Percentiles rank a stretch among this genome's conserved stretches.
These are phyloP conservation scores for Monosporozyma aquatica DNA, from an alignment of 805 yeast species.

Conservation along the genomic window DNA sequence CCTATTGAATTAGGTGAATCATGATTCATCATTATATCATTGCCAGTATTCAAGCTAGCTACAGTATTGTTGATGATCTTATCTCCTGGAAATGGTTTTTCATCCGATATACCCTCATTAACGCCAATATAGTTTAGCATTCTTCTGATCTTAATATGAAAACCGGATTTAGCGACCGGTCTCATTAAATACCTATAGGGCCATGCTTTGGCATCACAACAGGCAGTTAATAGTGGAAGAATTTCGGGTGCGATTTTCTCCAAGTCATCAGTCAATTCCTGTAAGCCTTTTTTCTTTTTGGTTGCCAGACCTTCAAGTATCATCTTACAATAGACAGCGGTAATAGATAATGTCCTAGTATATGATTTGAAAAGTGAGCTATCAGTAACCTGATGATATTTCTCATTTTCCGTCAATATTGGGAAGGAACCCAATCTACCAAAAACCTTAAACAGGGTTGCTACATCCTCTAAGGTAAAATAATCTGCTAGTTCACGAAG, in stretches of 20 bases:
- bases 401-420: constrained; percentile 7
- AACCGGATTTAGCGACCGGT: constrained; percentile 22
- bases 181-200: constrained; percentile 17
- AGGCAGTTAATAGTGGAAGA: constrained; percentile 7
- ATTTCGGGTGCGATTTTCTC: constrained; percentile 55
- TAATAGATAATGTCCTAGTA: constrained; percentile 12
- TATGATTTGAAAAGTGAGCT: constrained; percentile 14
- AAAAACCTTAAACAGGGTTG: constrained; percentile 2
- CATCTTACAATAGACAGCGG: constrained; percentile 14
- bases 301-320: constrained; percentile 11
- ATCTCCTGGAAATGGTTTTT: background rate
- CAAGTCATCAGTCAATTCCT: constrained; percentile 54
- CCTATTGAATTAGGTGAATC: background rate
- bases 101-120: background rate
- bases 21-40: background rate
- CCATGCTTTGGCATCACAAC: constrained; percentile 18
- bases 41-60: background rate
- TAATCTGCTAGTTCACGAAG: background rate
- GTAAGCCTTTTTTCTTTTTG: constrained; percentile 36
- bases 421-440: constrained; percentile 4
- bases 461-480: constrained; percentile 6
- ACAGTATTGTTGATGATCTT: background rate
- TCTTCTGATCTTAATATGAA: constrained; percentile 18
- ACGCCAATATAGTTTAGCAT: constrained; percentile 3
- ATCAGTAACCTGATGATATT: constrained; percentile 9